A percentile compares a stretch with the other conserved stretches of the same genome.
phyloP scores from a whole-genome alignment of 306 rosid genomes.

The Gastrolobium villosum region DNA sequence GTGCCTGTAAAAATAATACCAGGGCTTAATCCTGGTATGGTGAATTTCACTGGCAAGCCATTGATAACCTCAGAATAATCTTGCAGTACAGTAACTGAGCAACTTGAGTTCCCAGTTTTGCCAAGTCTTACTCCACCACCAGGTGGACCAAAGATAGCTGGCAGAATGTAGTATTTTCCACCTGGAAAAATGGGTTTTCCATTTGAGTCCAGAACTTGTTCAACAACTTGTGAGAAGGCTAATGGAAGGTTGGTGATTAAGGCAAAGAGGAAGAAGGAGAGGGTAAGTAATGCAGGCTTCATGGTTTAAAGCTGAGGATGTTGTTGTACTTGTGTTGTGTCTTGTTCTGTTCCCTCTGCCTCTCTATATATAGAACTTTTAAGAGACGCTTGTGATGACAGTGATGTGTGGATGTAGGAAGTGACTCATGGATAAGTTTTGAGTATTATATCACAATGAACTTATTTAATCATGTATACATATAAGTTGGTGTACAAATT shows the following conservation, averaged over 20 bases:
- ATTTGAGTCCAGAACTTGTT: neutral
- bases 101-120: neutral
- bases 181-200: neutral
- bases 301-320: no score
- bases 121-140: constrained; percentile 22
- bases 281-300: neutral
- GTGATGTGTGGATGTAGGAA: no score
- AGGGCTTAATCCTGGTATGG: neutral
- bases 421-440: no score
- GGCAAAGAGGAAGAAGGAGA: constrained; percentile 5
- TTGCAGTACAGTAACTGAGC: constrained; percentile 26
- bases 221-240: neutral
- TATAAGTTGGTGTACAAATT: no score
- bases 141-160: neutral
- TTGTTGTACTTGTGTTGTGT: no score
- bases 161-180: neutral
- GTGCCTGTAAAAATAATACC: neutral
- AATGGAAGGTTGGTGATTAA: constrained; percentile 26
- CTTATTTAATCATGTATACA: no score
- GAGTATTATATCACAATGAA: no score
- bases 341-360: neutral
- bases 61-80: neutral
- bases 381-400: neutral
- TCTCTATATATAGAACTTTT: neutral
- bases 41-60: neutral